phyloP scores from a whole-genome alignment of 495 filamentous ascomycete genomes.

The Hypomontagnella monticulosa region DNA sequence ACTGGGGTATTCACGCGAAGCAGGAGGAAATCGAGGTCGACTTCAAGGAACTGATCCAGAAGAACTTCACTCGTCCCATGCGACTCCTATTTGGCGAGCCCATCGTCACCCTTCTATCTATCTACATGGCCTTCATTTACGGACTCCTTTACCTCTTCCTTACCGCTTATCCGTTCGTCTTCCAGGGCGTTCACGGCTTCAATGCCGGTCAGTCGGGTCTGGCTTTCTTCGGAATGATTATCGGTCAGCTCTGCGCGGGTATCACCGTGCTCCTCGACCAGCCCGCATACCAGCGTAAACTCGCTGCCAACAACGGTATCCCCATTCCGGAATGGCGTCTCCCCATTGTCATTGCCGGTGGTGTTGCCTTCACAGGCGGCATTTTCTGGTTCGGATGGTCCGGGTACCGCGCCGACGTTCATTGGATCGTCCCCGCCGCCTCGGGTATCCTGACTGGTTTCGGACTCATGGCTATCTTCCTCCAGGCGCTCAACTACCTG shows the following conservation, averaged over 20 bases:
- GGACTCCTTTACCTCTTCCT: slow-evolving; percentile 84
- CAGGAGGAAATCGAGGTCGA: slow-evolving; percentile 94
- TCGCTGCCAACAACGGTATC: slow-evolving; percentile 75
- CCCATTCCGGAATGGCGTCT: slow-evolving; percentile 89
- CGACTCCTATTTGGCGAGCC: slow-evolving; percentile 83
- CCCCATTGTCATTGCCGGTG: slow-evolving; percentile 79
- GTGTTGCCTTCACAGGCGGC: slow-evolving; percentile 75
- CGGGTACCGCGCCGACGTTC: slow-evolving; percentile 68
- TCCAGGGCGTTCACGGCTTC: slow-evolving; percentile 75
- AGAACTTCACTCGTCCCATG: slow-evolving; percentile 86
- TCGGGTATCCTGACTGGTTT: slow-evolving; percentile 69
- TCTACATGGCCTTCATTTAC: slow-evolving; percentile 88
- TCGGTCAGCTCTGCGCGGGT: slow-evolving; percentile 75
- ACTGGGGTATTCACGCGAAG: slow-evolving; percentile 95
- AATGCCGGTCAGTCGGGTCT: slow-evolving; percentile 74
- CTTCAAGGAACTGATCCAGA: slow-evolving; percentile 76
- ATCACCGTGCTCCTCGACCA: slow-evolving; percentile 71
- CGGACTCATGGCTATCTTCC: slow-evolving; percentile 80
- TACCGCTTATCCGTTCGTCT: slow-evolving; percentile 83
- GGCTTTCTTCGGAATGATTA: slow-evolving; percentile 83
- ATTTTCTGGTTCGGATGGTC: slow-evolving; percentile 94
- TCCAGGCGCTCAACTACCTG: slow-evolving; percentile 86
- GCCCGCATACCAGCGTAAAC: slow-evolving; percentile 73
- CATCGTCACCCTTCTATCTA: slow-evolving; percentile 75
- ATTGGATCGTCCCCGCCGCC: slow-evolving; percentile 84